Evolutionary conservation across 1,139 yeast genomes (phyloP).

Genomic region (Debaryomycetaceae sp.): DNA sequence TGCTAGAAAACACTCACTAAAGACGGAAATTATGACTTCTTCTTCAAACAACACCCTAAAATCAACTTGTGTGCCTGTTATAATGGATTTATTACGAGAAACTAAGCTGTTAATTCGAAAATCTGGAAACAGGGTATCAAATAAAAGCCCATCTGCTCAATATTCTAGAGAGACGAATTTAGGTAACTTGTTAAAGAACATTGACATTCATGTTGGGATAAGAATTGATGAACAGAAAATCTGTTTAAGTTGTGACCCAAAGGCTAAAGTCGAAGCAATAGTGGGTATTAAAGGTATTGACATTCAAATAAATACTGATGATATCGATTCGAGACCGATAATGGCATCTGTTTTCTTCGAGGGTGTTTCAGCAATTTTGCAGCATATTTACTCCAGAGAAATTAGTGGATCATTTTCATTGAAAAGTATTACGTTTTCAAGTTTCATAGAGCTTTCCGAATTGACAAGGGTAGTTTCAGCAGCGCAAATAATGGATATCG

Average conservation of each 20-base stretch:
- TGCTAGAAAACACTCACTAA: conserved; percentile 41
- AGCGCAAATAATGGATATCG: conserved; percentile 54
- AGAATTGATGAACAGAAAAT: conserved; percentile 70
- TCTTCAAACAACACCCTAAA: conserved; percentile 69
- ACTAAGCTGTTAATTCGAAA: conserved; percentile 37
- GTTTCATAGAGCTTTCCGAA: conserved; percentile 35
- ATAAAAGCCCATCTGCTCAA: conserved; percentile 12
- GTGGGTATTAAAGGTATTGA: conserved; percentile 67
- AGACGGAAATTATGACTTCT: conserved; percentile 58
- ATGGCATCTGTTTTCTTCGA: conserved; percentile 43
- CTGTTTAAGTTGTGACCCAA: conserved; percentile 85
- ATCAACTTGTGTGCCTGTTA: conserved; percentile 77
- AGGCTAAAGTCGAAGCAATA: conserved; percentile 86
- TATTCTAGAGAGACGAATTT: conserved; percentile 24
- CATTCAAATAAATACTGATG: conserved; percentile 55
- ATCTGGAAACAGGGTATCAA: conserved; percentile 5
- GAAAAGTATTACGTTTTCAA: conserved; percentile 45
- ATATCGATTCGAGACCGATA: conserved; percentile 36
- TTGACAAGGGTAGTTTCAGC: conserved; percentile 45
- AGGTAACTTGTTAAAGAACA: conserved; percentile 39
- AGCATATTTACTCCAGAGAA: conserved; percentile 88
- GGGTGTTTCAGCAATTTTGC: conserved; percentile 65
- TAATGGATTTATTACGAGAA: conserved; percentile 55
- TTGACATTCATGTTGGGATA: conserved; percentile 64
- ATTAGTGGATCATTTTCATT: conserved; percentile 71